Evolutionary conservation across 345 rosid genomes (phyloP).

Genomic region (Salix arbutifolia): DNA sequence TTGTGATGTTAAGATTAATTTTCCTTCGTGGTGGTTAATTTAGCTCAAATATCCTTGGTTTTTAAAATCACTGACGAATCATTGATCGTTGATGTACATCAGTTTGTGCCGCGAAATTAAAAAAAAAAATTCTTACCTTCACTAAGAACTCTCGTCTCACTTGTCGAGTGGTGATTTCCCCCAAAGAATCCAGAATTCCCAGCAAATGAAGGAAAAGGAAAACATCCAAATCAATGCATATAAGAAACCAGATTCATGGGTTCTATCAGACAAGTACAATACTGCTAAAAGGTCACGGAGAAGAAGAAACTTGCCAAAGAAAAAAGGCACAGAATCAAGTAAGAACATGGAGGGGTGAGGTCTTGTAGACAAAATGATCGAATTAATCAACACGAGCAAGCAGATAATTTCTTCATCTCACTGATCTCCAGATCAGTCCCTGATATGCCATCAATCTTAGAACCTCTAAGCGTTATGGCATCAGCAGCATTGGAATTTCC

Average conservation of each 20-base stretch:
- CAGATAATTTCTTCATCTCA: conserved; percentile 44
- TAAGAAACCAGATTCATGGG: background rate
- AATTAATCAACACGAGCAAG: conserved; percentile 51
- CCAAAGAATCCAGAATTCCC: background rate
- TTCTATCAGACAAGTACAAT: background rate
- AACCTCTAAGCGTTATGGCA: conserved; percentile 42
- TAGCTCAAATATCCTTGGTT: too few species aligned
- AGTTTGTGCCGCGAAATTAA: too few species aligned
- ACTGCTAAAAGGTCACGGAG: background rate
- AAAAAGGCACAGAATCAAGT: background rate
- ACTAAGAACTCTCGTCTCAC: too few species aligned
- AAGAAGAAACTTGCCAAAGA: background rate
- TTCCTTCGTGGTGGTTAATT: too few species aligned
- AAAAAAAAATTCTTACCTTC: background rate
- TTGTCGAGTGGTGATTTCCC: background rate
- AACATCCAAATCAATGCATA: background rate
- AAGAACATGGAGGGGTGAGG: background rate
- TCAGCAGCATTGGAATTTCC: conserved; percentile 26
- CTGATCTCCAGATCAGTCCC: conserved; percentile 60
- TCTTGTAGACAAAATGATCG: background rate
- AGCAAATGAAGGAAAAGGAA: background rate
- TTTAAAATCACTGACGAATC: too few species aligned
- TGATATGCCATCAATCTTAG: conserved; percentile 52
- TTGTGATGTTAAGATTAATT: too few species aligned
- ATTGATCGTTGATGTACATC: too few species aligned